Evolutionary conservation across 768 basidiomycete species (phyloP), one percentile per base, ranked within the genome.

Genomic region (Naematelia encephala): DNA sequence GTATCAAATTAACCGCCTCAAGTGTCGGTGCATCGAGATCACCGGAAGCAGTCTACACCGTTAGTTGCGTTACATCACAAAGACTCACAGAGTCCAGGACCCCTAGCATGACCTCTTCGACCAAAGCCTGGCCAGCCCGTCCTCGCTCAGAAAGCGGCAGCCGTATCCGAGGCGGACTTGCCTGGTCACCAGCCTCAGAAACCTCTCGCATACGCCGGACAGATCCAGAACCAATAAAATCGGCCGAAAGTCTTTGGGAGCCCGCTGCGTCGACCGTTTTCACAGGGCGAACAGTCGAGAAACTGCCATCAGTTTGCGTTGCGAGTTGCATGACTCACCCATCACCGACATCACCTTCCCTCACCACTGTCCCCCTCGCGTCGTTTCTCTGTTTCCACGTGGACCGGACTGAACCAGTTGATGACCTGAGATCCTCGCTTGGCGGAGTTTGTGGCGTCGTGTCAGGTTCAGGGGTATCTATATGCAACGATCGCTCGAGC

Each of bases 201-300:
- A 22, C 19, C 3, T 48, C 21, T 39, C 8, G 34, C 3, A 19
- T 28, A 50, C 60, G 39, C 30, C 70, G 47, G n/a, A 71, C 54
- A 84, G 88, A 66, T 0, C 65, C 71, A 10, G 64, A 58, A 10
- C 90, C 91, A 26, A 91, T 85, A 70, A 84, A 92, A 67, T 90
- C 91, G 10, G 85, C 82, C 0, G 90, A 91, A 19, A 89, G 75
- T 61, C 86, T 81, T 13, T 91, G 78, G 3, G 90, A 91, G 2
- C 87, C 85, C 11, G 82, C 81, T 3, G 87, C 82, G 73, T 96
- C 91, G 27, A 94, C 86, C 69, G 89, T 90, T 82, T 93, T 94
- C 61, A 94, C 86, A 0, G 93, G 92, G 53, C 91, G 83, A 68
- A 98, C 90, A 1, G 93, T 98, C 68, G 89, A 90, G 46, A 89